These are phyloP conservation scores for Russula abietina DNA, from an alignment of 768 basidiomycete species.

Conservation along the genomic window DNA sequence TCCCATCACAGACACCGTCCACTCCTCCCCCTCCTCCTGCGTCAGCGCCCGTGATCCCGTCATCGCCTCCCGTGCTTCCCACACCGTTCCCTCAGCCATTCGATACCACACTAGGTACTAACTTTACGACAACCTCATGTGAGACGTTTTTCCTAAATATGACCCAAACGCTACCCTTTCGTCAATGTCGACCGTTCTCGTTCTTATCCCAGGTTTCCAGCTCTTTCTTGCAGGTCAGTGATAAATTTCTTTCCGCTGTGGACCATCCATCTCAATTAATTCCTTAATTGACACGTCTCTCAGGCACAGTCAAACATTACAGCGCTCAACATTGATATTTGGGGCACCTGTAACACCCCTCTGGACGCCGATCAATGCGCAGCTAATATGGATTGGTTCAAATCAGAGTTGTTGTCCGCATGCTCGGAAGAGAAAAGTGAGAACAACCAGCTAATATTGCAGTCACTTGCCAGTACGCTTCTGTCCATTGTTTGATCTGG, in stretches of 20 bases:
- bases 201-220: constrained; percentile 52
- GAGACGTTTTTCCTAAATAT: constrained; percentile 71
- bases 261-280: constrained; percentile 13
- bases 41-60: constrained; percentile 44
- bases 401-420: constrained; percentile 38
- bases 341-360: constrained; percentile 75
- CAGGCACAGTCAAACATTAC: constrained; percentile 63
- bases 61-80: constrained; percentile 45
- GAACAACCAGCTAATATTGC: constrained; percentile 45
- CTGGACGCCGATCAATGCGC: constrained; percentile 45
- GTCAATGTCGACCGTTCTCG: constrained; percentile 73
- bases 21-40: constrained; percentile 22
- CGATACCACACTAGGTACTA: constrained; percentile 54
- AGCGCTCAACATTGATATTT: constrained; percentile 59
- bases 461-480: constrained; percentile 50
- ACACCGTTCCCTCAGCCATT: constrained; percentile 75
- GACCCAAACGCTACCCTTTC: constrained; percentile 54
- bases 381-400: constrained; percentile 65
- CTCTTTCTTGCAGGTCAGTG: constrained; percentile 47
- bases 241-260: constrained; percentile 27
- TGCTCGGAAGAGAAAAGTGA: constrained; percentile 54
- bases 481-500: not conserved
- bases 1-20: constrained; percentile 27
- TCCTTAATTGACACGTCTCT: constrained; percentile 16
- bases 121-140: constrained; percentile 63